These are phyloP conservation scores for Cryphonectria naterciae DNA, from an alignment of 2,329 filamentous ascomycete genomes.

Conservation along the genomic window DNA sequence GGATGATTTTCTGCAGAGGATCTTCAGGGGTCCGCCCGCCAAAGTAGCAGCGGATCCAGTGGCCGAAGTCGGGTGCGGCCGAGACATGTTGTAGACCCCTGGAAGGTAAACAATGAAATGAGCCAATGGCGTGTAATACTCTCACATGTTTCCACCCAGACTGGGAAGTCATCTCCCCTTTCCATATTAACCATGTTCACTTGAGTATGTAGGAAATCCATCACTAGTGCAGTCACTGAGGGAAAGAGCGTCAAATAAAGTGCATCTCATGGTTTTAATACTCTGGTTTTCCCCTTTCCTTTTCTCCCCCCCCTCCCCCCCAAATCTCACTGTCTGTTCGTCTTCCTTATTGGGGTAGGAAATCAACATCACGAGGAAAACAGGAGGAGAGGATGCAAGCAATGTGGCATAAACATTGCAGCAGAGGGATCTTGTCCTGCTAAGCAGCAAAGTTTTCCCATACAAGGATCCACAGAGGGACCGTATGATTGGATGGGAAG, in stretches of 20 bases:
- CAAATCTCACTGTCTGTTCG: not conserved
- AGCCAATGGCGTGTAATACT: slow-evolving; percentile 20
- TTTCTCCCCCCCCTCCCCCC: not conserved
- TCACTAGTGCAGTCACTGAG: too few species aligned
- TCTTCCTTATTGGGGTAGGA: not conserved
- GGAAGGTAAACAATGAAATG: not conserved
- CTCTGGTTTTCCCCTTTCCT: too few species aligned
- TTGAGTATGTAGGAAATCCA: not conserved
- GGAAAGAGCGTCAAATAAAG: too few species aligned
- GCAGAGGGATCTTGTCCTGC: not conserved
- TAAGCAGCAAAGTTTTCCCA: not conserved
- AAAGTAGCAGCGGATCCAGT: not conserved
- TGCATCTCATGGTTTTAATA: too few species aligned
- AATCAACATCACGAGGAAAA: not conserved
- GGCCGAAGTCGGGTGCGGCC: slow-evolving; percentile 4
- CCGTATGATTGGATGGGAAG: not conserved
- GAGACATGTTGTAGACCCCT: not conserved
- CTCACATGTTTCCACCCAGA: not conserved
- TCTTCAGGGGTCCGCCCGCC: slow-evolving; percentile 21
- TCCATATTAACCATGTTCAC: not conserved
- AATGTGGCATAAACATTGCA: too few species aligned
- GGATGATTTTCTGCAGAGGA: slow-evolving; percentile 19
- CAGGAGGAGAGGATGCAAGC: too few species aligned
- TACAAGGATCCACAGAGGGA: not conserved
- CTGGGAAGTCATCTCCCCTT: not conserved